Conservation (phyloP, 2,329 filamentous ascomycete genomes). For the Orbilia oligospora region DNA sequence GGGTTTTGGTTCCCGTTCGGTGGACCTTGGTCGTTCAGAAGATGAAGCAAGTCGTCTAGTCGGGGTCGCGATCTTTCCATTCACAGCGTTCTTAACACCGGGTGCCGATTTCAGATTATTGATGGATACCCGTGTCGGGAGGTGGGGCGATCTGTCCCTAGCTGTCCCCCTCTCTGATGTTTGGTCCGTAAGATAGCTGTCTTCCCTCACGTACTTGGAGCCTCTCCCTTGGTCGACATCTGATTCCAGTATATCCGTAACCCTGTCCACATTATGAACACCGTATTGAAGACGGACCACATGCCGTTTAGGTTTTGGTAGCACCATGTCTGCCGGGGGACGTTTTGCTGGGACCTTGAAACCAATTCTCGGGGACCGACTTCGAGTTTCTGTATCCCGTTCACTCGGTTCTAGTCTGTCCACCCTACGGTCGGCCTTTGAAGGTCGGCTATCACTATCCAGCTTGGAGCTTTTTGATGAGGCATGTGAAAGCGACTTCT, state of each 20-base stretch:
- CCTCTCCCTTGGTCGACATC: constrained; percentile 44
- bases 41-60: constrained; percentile 43
- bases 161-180: constrained; percentile 22
- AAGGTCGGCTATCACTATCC: constrained; percentile 30
- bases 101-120: constrained; percentile 43
- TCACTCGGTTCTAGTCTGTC: constrained; percentile 26
- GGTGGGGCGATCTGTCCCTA: constrained; percentile 46
- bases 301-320: constrained; percentile 33
- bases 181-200: constrained; percentile 18
- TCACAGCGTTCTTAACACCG: constrained; percentile 22
- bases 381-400: constrained; percentile 35
- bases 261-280: constrained; percentile 37
- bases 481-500: constrained; percentile 21
- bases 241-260: constrained; percentile 48
- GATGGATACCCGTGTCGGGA: constrained; percentile 46
- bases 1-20: constrained; percentile 33
- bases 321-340: constrained; percentile 35
- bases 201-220: constrained; percentile 34
- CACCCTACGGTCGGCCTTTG: constrained; percentile 31
- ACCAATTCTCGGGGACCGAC: constrained; percentile 25
- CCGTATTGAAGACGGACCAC: constrained; percentile 44
- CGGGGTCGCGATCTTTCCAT: constrained; percentile 49
- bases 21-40: constrained; percentile 49
- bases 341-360: constrained; percentile 57
- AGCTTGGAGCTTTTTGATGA: constrained; percentile 8